Evolutionary conservation across 2,329 filamentous ascomycete species (phyloP), one percentile per base, ranked within the genome.

Genomic region (Epichloe festucae): DNA sequence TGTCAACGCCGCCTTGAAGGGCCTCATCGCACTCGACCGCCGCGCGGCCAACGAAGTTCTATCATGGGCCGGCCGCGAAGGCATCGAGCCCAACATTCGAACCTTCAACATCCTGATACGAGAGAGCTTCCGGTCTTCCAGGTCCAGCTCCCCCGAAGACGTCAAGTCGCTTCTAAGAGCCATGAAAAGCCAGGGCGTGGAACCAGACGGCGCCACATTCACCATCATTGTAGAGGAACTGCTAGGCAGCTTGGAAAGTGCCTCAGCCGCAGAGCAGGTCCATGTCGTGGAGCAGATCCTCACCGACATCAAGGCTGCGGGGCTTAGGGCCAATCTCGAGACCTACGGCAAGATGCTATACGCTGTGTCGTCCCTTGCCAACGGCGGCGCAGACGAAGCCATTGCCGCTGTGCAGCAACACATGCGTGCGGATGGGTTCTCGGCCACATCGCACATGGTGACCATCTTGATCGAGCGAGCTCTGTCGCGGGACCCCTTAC

Each of bases 291-390:
- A 72, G n/a, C 61, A 64, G 4, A 69, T 85, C 45, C 73, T 90
- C 50, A 56, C 65, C 3, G 72, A 79, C 19, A 79, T 89, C 64
- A 71, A 80, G 52, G 61, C 65, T 2, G 70, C 73, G 12, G 79
- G 79, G 5, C 65, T 88, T 11, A 65, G 72, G 46, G 70, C 82
- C 39, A 85, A 85, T 63, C 66, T 72, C 52, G 73, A 79, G 56
- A 79, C 78, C 2, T 91, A 87, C 64, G 79, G 75, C 59, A 82
- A 85, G 63, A 79, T 89, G 63, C 78, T 91, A 49, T 76, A 88
- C 65, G 63, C 66, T 12, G 62, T 70, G 11, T 58, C 67, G 15
- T 60, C 60, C 8, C 62, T 68, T 15, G 56, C 62, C 53, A 65
- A 68, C 54, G 64, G 64, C 47, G 68, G 64, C 40, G 67, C 70